Evolutionary conservation across 179 eudicot species (phyloP).

Genomic region (Patellifolia procumbens): DNA sequence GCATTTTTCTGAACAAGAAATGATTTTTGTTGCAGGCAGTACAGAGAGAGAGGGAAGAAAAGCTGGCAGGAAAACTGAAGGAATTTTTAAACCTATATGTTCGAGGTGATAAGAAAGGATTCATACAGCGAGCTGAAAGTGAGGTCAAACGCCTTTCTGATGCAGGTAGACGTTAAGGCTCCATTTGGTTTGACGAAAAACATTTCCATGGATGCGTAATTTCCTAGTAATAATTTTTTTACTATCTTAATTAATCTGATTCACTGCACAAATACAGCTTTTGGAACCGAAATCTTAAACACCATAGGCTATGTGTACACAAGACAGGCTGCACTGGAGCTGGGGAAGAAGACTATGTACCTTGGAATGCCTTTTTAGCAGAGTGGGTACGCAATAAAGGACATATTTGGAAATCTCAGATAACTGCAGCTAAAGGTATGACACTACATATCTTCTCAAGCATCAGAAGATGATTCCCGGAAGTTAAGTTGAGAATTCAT

Average conservation of each 20-base stretch:
- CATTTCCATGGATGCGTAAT: too few species aligned
- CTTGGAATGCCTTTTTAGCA: conserved; percentile 89
- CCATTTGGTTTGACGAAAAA: too few species aligned
- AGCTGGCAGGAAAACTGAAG: conserved; percentile 62
- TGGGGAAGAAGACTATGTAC: conserved; percentile 85
- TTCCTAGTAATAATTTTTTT: too few species aligned
- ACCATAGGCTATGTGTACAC: conserved; percentile 87
- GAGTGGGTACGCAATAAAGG: conserved; percentile 96
- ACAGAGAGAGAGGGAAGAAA: conserved; percentile 92
- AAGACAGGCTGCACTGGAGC: conserved; percentile 92
- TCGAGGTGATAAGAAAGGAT: conserved; percentile 75
- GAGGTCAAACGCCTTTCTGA: conserved; percentile 75
- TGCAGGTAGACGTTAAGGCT: conserved; percentile 67
- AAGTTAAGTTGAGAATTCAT: neutral
- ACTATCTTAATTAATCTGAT: neutral
- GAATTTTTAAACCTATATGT: conserved; percentile 65
- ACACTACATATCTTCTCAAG: neutral
- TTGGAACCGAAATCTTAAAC: conserved; percentile 68
- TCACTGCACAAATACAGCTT: conserved; percentile 44
- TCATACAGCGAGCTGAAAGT: conserved; percentile 59
- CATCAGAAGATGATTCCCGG: too few species aligned
- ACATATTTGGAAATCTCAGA: conserved; percentile 86
- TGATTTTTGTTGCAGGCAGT: conserved; percentile 51
- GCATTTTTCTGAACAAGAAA: neutral
- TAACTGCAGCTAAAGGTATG: conserved; percentile 93